phyloP scores from a whole-genome alignment of 106 monocot species.

The Amphibolis antarctica region DNA sequence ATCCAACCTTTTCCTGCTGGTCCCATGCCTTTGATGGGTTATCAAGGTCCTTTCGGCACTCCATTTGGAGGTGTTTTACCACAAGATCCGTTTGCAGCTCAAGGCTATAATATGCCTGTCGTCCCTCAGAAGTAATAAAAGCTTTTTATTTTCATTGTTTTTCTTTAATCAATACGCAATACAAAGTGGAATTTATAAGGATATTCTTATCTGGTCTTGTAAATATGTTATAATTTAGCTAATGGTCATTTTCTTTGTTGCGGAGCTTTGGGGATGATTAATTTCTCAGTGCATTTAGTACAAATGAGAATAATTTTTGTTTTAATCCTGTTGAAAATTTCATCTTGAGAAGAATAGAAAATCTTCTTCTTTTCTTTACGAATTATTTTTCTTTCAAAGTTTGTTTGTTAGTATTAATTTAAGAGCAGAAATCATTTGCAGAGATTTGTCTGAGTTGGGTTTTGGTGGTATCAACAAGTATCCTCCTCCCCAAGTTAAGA shows the following conservation, averaged over 20 bases:
- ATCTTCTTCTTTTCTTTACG: too few species aligned
- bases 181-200: too few species aligned
- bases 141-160: neutral
- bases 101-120: constrained; percentile 60
- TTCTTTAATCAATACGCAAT: neutral
- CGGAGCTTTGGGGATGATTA: too few species aligned
- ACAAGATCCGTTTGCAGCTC: constrained; percentile 76
- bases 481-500: constrained; percentile 41
- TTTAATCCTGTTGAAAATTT: too few species aligned
- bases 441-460: constrained; percentile 61
- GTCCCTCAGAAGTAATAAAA: constrained; percentile 53
- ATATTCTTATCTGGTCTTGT: too few species aligned
- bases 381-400: too few species aligned
- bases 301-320: too few species aligned
- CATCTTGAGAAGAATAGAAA: too few species aligned
- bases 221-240: too few species aligned
- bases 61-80: constrained; percentile 59
- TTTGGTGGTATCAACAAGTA: constrained; percentile 43
- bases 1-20: constrained; percentile 48
- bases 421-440: constrained; percentile 6
- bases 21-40: constrained; percentile 72
- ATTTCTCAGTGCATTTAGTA: too few species aligned
- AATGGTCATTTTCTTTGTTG: too few species aligned
- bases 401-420: neutral
- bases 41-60: constrained; percentile 61